Base-by-base conservation (phyloP, 1,284 basidiomycete species). In the Lentinula novae-zelandiae region DNA sequence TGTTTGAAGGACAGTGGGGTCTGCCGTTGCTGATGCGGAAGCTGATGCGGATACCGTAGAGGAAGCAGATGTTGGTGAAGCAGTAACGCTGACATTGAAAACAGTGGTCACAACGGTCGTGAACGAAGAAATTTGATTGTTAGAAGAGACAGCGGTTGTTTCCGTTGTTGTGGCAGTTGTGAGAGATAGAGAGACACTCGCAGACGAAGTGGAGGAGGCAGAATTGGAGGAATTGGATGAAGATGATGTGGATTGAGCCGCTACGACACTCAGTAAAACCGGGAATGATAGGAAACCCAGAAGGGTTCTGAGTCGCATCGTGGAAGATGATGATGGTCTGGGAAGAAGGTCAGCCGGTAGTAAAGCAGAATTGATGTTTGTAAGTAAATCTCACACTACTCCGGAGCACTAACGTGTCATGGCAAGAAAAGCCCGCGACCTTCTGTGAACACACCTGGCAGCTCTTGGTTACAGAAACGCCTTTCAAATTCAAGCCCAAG, bases 1-100 rank as follows among this genome's bases (percentile, higher is more conserved):
- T 31, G 95, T 94, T 31, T 82, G 83, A 59, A 93, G 81, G 22
- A 81, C 74, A 34, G 82, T 82, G 59, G 85, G 83, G 31, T 81
- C 74, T 27, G 85, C 70, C 6, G 74, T 79, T 55, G 83, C 76
- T 0, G 82, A 75, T 0, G 83, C 70, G 2, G 83, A 76, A 4
- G 81, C 67, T 3, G 77, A 67, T 4, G 67, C 69, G 57, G 76
- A 73, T 15, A 75, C 68, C 10, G 76, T 64, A 1, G 77, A 64
- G 5, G 76, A 64, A 0, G 77, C 70, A 20, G 72, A 59, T 6
- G 81, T 76, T 2, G 79, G 69, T 1, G 78, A 69, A 64, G 72
- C 67, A 54, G 82, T 84, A 65, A 76, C 71, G 51, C 83, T 87
- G 63, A 84, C 82, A 73, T 87, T 89, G 71, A 82, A 77, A 46